Evolutionary conservation across 1,139 yeast genomes (phyloP).

Genomic region (Barnettozyma hawaiiensis): DNA sequence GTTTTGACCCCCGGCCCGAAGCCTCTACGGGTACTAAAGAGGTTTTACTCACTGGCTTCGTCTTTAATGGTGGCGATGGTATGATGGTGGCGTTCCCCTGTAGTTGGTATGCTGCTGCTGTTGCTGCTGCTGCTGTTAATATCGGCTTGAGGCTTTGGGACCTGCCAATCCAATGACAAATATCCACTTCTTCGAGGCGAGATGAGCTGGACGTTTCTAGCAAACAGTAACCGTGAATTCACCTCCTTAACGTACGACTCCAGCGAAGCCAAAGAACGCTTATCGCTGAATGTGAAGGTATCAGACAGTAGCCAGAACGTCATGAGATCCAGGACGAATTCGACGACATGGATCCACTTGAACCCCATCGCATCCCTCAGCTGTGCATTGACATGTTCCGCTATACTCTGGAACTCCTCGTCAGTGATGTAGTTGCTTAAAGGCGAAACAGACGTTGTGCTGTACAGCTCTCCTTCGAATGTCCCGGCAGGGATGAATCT

Average conservation of each 20-base stretch:
- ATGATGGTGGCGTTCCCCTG: too few relatives aligned
- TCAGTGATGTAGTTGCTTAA: slow-evolving; percentile 37
- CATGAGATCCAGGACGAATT: slow-evolving; percentile 41
- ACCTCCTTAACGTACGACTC: slow-evolving; percentile 39
- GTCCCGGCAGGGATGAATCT: slow-evolving; percentile 36
- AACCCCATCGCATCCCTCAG: slow-evolving; percentile 37
- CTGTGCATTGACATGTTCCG: slow-evolving; percentile 40
- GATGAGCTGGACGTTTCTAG: slow-evolving; percentile 37
- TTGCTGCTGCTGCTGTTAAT: not conserved
- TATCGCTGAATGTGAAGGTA: slow-evolving; percentile 26
- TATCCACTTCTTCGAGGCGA: slow-evolving; percentile 55
- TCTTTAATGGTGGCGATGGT: too few relatives aligned
- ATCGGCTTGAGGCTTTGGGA: slow-evolving; percentile 12
- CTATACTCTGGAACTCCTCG: slow-evolving; percentile 37
- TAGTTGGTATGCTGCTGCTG: too few relatives aligned
- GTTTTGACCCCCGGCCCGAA: too few relatives aligned
- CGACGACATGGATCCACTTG: slow-evolving; percentile 34
- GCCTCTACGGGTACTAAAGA: too few relatives aligned
- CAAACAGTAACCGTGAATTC: slow-evolving; percentile 30
- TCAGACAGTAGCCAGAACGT: slow-evolving; percentile 36
- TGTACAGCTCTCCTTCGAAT: slow-evolving; percentile 40
- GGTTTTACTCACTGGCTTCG: too few relatives aligned
- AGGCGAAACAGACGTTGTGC: slow-evolving; percentile 51
- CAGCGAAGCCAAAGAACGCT: slow-evolving; percentile 29
- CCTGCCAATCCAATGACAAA: slow-evolving; percentile 41